These are phyloP conservation scores for Rauvolfia tetraphylla DNA, from an alignment of 257 asterid species.

Conservation along the genomic window DNA sequence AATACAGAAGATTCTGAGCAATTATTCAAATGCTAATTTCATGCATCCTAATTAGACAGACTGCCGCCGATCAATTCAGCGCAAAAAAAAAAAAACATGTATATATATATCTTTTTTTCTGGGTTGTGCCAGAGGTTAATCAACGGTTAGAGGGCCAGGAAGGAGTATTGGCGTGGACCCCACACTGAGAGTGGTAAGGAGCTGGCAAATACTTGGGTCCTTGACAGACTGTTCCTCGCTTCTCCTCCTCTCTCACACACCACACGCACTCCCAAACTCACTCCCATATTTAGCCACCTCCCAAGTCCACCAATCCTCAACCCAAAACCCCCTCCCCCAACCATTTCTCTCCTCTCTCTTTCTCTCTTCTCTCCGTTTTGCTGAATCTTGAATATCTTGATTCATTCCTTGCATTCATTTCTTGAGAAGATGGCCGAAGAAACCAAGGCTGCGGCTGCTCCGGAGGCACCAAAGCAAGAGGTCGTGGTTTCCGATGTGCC, in stretches of 20 bases:
- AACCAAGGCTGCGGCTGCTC: conserved; percentile 54
- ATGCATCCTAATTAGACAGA: too few relatives aligned
- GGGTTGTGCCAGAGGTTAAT: neutral
- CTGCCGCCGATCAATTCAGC: too few relatives aligned
- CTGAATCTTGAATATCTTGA: neutral
- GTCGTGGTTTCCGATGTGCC: conserved; percentile 55
- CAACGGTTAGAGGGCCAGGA: neutral
- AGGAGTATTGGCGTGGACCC: conserved; percentile 16
- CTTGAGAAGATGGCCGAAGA: conserved; percentile 63
- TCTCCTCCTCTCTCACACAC: neutral
- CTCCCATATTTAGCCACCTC: neutral
- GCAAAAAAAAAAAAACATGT: too few relatives aligned
- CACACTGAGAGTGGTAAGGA: conserved; percentile 24
- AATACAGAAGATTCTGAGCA: neutral
- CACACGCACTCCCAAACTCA: neutral
- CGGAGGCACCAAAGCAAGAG: conserved; percentile 34
- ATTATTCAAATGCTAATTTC: neutral
- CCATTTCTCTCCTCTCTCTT: neutral
- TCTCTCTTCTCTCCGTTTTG: neutral
- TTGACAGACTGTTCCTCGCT: conserved; percentile 22
- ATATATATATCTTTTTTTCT: too few relatives aligned
- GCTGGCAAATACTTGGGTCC: conserved; percentile 24
- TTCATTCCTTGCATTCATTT: neutral
- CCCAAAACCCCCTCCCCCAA: neutral
- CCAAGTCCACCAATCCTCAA: neutral